Percentiles rank a stretch among this genome's conserved stretches.
phyloP scores from a whole-genome alignment of 2,329 filamentous ascomycete genomes.

The Teratosphaeria pseudoeucalypti region DNA sequence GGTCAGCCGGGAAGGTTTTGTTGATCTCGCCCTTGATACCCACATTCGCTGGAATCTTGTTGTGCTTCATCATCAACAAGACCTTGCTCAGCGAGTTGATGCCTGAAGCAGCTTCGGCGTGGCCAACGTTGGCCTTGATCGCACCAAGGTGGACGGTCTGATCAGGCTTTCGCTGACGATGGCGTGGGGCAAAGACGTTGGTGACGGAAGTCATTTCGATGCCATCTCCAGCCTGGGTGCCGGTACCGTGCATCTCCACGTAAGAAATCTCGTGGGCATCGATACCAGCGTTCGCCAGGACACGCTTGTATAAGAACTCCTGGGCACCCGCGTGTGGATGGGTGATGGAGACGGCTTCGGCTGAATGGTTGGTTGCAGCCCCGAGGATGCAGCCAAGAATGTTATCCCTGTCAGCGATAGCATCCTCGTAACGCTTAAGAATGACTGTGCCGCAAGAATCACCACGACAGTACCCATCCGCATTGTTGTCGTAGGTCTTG shows the following conservation, averaged over 20 bases:
- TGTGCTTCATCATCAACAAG: conserved; percentile 45
- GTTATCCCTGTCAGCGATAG: conserved; percentile 61
- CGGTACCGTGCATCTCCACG: conserved; percentile 83
- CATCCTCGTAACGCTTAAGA: conserved; percentile 71
- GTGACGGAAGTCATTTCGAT: conserved; percentile 73
- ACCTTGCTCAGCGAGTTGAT: conserved; percentile 46
- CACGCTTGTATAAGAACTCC: conserved; percentile 56
- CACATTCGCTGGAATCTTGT: conserved; percentile 44
- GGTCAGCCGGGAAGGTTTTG: conserved; percentile 44
- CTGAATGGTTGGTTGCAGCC: conserved; percentile 70
- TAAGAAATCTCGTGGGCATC: conserved; percentile 70
- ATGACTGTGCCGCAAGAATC: conserved; percentile 66
- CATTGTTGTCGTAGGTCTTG: conserved; percentile 70
- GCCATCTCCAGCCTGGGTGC: conserved; percentile 74
- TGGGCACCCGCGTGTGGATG: conserved; percentile 72
- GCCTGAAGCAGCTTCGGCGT: conserved; percentile 45
- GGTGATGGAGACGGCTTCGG: conserved; percentile 71
- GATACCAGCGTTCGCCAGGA: conserved; percentile 62
- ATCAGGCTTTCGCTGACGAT: conserved; percentile 39
- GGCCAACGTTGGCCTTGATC: conserved; percentile 46
- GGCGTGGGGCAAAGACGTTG: conserved; percentile 48
- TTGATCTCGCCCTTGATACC: conserved; percentile 47
- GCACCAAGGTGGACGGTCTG: conserved; percentile 44
- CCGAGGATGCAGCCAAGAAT: conserved; percentile 65
- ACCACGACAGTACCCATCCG: conserved; percentile 73